These are phyloP conservation scores for Anthracocystis walkeri DNA, from an alignment of 1,284 basidiomycete species.

Conservation along the genomic window DNA sequence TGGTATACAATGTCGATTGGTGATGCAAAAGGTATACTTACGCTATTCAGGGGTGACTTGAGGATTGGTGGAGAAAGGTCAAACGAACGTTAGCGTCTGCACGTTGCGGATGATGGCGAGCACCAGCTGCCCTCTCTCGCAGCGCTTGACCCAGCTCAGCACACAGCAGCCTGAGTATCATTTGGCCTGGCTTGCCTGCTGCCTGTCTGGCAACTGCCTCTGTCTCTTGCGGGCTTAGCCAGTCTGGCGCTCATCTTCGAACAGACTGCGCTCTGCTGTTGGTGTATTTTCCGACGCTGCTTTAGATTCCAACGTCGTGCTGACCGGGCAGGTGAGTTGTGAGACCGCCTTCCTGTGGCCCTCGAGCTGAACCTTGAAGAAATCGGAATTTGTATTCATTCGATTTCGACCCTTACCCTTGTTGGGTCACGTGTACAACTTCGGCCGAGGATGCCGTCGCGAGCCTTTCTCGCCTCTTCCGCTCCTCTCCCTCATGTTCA, in stretches of 20 bases:
- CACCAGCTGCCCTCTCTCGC: constrained; percentile 7
- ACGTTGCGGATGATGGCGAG: constrained; percentile 44
- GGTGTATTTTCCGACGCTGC: too few species aligned
- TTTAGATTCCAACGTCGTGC: background rate
- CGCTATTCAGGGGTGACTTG: constrained; percentile 47
- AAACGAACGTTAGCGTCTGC: constrained; percentile 22
- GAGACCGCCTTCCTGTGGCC: background rate
- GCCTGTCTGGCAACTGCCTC: background rate
- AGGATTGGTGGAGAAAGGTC: constrained; percentile 54
- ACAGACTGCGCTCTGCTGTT: constrained; percentile 4
- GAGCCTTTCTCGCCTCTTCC: background rate
- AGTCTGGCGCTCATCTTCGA: background rate
- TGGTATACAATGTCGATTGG: constrained; percentile 14
- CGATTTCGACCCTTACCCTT: too few species aligned
- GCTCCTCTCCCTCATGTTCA: background rate
- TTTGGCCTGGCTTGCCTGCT: background rate
- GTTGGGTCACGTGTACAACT: background rate
- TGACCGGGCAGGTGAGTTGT: background rate
- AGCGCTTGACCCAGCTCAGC: background rate
- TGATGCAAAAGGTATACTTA: constrained; percentile 37
- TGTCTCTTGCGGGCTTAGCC: background rate
- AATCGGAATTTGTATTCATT: too few species aligned
- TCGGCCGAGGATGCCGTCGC: background rate
- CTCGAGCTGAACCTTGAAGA: too few species aligned
- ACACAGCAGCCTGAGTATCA: constrained; percentile 4